phyloP scores from a whole-genome alignment of 2,329 filamentous ascomycete species.

The Lasiodiplodia gonubiensis region DNA sequence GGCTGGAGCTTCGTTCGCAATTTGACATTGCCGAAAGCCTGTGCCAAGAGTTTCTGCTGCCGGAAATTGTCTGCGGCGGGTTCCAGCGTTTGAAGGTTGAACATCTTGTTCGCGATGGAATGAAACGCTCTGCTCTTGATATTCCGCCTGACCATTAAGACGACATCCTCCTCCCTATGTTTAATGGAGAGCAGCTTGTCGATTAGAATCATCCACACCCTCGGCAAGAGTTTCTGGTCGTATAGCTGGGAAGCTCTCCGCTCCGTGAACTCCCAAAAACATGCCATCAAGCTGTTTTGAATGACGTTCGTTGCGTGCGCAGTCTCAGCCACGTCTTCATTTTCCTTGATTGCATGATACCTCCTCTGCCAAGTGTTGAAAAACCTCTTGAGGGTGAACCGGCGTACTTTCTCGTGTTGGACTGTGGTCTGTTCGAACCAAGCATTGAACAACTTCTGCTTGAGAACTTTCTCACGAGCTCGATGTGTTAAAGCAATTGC shows the following conservation, averaged over 20 bases:
- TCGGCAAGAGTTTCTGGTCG: conserved; percentile 37
- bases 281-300: conserved; percentile 41
- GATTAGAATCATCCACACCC: conserved; percentile 38
- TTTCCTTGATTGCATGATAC: conserved; percentile 43
- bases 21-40: conserved; percentile 31
- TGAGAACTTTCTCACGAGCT: conserved; percentile 73
- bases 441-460: conserved; percentile 70
- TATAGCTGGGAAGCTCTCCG: conserved; percentile 43
- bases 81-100: conserved; percentile 37
- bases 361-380: conserved; percentile 59
- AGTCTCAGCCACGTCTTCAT: conserved; percentile 41
- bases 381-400: conserved; percentile 61
- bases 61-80: conserved; percentile 45
- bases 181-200: conserved; percentile 36
- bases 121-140: conserved; percentile 39
- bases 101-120: conserved; percentile 32
- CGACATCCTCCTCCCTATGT: conserved; percentile 36
- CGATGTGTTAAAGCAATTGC: conserved; percentile 69
- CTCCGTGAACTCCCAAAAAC: conserved; percentile 47
- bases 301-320: conserved; percentile 44
- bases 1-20: conserved; percentile 8
- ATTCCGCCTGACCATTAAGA: conserved; percentile 32
- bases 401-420: conserved; percentile 61
- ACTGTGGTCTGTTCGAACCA: conserved; percentile 70
- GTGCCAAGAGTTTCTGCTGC: conserved; percentile 34